A percentile compares a stretch with the other conserved stretches of the same genome.
Conservation (phyloP, 306 rosid species). For the Cucurbita ficifolia region DNA sequence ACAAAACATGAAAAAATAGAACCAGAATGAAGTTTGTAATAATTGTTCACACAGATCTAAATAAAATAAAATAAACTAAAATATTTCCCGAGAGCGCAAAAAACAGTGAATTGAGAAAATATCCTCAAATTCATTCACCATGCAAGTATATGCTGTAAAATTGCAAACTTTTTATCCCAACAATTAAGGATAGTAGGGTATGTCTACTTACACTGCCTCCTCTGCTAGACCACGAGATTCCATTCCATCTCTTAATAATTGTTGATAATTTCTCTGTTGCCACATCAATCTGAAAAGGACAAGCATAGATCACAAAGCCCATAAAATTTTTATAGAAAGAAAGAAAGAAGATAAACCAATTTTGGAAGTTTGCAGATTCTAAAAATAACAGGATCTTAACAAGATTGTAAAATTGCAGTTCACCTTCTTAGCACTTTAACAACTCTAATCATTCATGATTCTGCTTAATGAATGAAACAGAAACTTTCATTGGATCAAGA, state of each 20-base stretch:
- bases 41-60: background rate
- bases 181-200: background rate
- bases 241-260: conserved; percentile 41
- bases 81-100: background rate
- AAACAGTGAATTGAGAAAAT: background rate
- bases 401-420: background rate
- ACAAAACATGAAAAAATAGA: background rate
- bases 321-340: background rate
- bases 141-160: background rate
- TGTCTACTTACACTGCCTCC: conserved; percentile 63
- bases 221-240: conserved; percentile 69
- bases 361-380: background rate
- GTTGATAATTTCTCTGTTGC: conserved; percentile 32
- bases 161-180: background rate
- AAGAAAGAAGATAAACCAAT: background rate
- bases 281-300: conserved; percentile 30
- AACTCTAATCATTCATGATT: background rate
- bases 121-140: background rate
- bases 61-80: too few species aligned
- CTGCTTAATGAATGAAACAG: background rate
- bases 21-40: background rate
- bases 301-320: background rate
- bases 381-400: background rate
- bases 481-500: background rate
- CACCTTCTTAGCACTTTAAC: background rate